phyloP scores from a whole-genome alignment of 2,329 filamentous ascomycete species.

The Cercospora beticola region DNA sequence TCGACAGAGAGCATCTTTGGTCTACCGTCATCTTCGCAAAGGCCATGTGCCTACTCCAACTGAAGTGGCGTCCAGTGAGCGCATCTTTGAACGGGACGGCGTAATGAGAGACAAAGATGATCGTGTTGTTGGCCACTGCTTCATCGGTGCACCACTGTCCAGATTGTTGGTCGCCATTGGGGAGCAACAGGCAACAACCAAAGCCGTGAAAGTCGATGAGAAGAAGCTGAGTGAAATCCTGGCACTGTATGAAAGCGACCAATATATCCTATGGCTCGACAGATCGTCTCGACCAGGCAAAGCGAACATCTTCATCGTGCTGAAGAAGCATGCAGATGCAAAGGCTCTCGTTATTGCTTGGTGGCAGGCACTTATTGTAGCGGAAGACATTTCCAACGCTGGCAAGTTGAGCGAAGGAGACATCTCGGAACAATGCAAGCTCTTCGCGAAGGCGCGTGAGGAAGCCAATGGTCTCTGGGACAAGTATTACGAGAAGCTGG shows the following conservation, averaged over 20 bases:
- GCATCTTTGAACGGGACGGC: slow-evolving; percentile 62
- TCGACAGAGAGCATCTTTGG: slow-evolving; percentile 77
- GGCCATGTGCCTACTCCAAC: slow-evolving; percentile 59
- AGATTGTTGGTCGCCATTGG: slow-evolving; percentile 27
- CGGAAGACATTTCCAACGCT: slow-evolving; percentile 26
- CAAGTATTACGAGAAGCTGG: slow-evolving; percentile 45
- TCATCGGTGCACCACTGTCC: slow-evolving; percentile 49
- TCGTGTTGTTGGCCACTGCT: slow-evolving; percentile 53
- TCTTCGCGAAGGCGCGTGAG: slow-evolving; percentile 40
- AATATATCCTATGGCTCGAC: slow-evolving; percentile 62
- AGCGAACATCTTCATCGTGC: slow-evolving; percentile 52
- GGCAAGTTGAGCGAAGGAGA: neutral
- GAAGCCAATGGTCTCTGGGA: slow-evolving; percentile 43
- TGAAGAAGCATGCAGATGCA: slow-evolving; percentile 59
- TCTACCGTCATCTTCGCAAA: slow-evolving; percentile 59
- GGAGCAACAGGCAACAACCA: slow-evolving; percentile 34
- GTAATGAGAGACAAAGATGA: slow-evolving; percentile 59
- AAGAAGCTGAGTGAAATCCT: slow-evolving; percentile 46
- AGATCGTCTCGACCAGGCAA: slow-evolving; percentile 36
- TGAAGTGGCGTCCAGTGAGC: slow-evolving; percentile 61
- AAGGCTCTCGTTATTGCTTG: slow-evolving; percentile 59
- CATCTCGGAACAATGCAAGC: slow-evolving; percentile 36
- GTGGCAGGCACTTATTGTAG: slow-evolving; percentile 57
- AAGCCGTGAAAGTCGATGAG: slow-evolving; percentile 15
- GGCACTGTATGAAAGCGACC: slow-evolving; percentile 45